Percentiles rank a stretch among this genome's conserved stretches.
These are phyloP conservation scores for Alternaria rosae DNA, from an alignment of 2,329 filamentous ascomycete genomes.

Conservation along the genomic window DNA sequence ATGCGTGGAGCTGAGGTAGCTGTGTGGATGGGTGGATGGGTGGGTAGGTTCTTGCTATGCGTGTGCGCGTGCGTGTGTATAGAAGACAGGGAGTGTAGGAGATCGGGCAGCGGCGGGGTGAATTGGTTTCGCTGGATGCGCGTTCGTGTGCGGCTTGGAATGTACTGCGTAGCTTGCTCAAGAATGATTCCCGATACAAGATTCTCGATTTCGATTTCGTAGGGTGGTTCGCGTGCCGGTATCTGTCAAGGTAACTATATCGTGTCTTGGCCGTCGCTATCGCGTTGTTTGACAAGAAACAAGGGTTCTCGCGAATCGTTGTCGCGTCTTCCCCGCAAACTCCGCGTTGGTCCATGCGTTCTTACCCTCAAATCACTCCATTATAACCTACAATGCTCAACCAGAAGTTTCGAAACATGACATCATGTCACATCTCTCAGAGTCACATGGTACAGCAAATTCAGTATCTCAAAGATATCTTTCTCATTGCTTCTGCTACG, in stretches of 20 bases:
- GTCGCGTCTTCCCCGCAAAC: slow-evolving; percentile 18
- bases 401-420: neutral
- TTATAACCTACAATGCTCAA: neutral
- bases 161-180: neutral
- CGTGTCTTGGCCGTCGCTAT: too few species aligned
- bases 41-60: neutral
- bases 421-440: neutral
- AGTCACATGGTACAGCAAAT: neutral
- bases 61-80: neutral
- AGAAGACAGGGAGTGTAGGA: neutral
- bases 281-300: neutral
- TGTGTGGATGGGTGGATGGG: neutral
- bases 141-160: neutral
- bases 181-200: neutral
- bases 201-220: neutral
- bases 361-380: neutral
- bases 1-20: neutral
- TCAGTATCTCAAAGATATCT: slow-evolving; percentile 19
- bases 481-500: slow-evolving; percentile 11
- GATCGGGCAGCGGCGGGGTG: neutral
- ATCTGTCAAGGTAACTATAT: neutral
- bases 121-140: neutral
- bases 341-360: slow-evolving; percentile 15
- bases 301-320: slow-evolving; percentile 4
- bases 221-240: neutral